Conservation (phyloP, 2,329 filamentous ascomycete species). For the Phyllosticta capitalensis region DNA sequence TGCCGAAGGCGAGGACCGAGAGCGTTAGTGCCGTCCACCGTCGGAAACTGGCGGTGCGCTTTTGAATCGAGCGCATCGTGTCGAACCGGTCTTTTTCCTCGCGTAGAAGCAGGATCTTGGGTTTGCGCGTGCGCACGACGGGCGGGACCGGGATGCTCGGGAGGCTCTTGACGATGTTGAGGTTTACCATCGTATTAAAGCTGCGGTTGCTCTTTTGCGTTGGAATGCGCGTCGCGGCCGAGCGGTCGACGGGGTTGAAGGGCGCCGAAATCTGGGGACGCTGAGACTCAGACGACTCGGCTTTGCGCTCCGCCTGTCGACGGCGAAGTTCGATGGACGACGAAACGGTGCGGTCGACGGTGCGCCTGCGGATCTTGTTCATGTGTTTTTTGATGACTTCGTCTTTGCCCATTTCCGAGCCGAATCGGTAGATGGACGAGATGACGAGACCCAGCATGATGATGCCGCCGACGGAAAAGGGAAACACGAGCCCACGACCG, state of each 20-base stretch:
- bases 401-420: slow-evolving; percentile 48
- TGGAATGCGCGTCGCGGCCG: slow-evolving; percentile 9
- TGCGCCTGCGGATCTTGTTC: slow-evolving; percentile 44
- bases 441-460: slow-evolving; percentile 80
- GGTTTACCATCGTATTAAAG: not conserved
- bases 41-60: slow-evolving; percentile 52
- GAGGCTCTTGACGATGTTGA: not conserved
- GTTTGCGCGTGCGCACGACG: slow-evolving; percentile 15
- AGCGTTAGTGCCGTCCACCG: slow-evolving; percentile 65
- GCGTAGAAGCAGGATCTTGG: slow-evolving; percentile 47
- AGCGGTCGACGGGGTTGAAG: slow-evolving; percentile 12
- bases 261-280: slow-evolving; percentile 15
- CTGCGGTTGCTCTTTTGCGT: not conserved
- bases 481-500: slow-evolving; percentile 64
- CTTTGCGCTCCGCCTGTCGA: slow-evolving; percentile 14
- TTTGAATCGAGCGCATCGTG: slow-evolving; percentile 74
- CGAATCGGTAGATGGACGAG: slow-evolving; percentile 63
- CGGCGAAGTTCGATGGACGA: slow-evolving; percentile 40
- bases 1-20: slow-evolving; percentile 57
- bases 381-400: slow-evolving; percentile 54
- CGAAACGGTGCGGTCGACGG: slow-evolving; percentile 45
- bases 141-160: not conserved
- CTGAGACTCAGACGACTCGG: not conserved
- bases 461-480: slow-evolving; percentile 73
- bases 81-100: slow-evolving; percentile 58